phyloP scores from a whole-genome alignment of 495 filamentous ascomycete species.

The Choiromyces venosus region DNA sequence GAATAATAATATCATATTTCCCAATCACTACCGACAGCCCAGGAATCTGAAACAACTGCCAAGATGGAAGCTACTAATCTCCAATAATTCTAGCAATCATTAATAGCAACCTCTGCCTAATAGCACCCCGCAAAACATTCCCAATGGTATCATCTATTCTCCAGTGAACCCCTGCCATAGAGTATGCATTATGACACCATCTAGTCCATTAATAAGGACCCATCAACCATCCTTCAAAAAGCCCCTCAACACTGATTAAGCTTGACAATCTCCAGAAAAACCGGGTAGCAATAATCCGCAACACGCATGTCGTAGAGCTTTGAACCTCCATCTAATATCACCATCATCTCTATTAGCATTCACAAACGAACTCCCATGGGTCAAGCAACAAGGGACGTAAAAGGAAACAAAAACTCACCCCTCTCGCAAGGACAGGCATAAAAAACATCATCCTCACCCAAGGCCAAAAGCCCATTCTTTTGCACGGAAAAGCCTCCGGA shows the following conservation, averaged over 20 bases:
- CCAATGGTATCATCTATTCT: background rate
- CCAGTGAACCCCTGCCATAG: background rate
- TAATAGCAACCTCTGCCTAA: background rate
- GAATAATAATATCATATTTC: background rate
- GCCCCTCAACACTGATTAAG: background rate
- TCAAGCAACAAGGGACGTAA: background rate
- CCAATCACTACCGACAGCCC: background rate
- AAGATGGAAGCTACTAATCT: background rate
- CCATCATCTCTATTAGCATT: background rate
- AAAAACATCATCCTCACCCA: background rate
- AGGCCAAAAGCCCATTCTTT: background rate
- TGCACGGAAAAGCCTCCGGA: background rate
- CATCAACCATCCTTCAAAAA: background rate
- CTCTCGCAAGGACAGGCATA: background rate
- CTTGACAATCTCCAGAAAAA: background rate
- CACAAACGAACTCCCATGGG: background rate
- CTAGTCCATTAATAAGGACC: background rate
- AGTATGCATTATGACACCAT: background rate
- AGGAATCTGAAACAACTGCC: background rate
- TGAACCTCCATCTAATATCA: background rate
- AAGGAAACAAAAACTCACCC: background rate
- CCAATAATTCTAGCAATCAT: background rate
- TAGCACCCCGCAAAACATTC: background rate
- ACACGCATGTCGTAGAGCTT: background rate
- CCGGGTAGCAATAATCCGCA: background rate